Conservation (phyloP, 1,284 basidiomycete genomes). For the Bothia castanella region DNA sequence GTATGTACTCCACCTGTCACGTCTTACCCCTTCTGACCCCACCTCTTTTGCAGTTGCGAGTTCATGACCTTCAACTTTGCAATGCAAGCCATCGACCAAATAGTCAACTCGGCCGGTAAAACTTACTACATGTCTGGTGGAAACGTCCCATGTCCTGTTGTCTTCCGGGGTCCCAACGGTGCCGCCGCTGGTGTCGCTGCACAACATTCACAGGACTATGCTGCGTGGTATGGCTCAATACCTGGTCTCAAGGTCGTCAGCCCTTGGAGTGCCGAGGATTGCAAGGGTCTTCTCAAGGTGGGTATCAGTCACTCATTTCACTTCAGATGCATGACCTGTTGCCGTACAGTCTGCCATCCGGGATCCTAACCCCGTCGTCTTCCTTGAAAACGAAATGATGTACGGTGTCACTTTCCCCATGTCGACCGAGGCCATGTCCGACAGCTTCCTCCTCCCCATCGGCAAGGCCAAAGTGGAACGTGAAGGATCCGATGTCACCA, state of each 20-base stretch:
- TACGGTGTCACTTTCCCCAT: slow-evolving; percentile 98
- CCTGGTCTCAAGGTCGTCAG: slow-evolving; percentile 98
- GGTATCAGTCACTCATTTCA: slow-evolving; percentile 14
- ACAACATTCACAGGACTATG: slow-evolving; percentile 90
- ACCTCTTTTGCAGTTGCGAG: slow-evolving; percentile 69
- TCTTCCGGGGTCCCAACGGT: slow-evolving; percentile 99
- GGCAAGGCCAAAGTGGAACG: slow-evolving; percentile 98
- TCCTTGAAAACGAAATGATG: slow-evolving; percentile 99
- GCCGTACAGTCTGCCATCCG: slow-evolving; percentile 81
- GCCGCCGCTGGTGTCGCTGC: slow-evolving; percentile 96
- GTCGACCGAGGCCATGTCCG: slow-evolving; percentile 91
- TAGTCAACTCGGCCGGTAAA: slow-evolving; percentile 99
- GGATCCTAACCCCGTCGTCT: slow-evolving; percentile 96
- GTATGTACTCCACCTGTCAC: slow-evolving; percentile 38
- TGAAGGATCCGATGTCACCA: slow-evolving; percentile 88
- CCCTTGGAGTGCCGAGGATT: slow-evolving; percentile 97
- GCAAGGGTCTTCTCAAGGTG: slow-evolving; percentile 96
- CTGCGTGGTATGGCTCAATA: slow-evolving; percentile 93
- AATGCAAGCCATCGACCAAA: slow-evolving; percentile 99
- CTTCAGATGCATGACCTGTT: slow-evolving; percentile 6
- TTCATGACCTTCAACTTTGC: slow-evolving; percentile 99
- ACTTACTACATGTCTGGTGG: slow-evolving; percentile 99
- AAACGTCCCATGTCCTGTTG: slow-evolving; percentile 95
- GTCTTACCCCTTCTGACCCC: slow-evolving; percentile 11
- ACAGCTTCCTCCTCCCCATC: slow-evolving; percentile 93